phyloP scores from a whole-genome alignment of 768 basidiomycete genomes.

The Xerocomus brunneocitrinus region DNA sequence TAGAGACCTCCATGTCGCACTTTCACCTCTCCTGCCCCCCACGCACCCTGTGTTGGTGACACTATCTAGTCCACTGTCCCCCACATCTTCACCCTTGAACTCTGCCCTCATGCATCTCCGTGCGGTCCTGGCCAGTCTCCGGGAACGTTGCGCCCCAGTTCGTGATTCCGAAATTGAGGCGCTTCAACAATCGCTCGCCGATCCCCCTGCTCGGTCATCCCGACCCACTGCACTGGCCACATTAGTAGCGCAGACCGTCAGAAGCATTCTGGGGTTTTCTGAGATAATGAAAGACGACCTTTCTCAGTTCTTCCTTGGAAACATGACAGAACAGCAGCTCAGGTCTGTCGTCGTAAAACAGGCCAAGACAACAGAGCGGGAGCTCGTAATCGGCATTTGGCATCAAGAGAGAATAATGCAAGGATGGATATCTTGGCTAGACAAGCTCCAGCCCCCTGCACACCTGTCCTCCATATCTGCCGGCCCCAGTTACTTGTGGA shows the following conservation, averaged over 20 bases:
- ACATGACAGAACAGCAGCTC: constrained; percentile 63
- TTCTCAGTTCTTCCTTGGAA: constrained; percentile 58
- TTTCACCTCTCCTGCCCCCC: constrained; percentile 57
- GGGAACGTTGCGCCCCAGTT: constrained; percentile 61
- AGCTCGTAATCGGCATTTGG: constrained; percentile 52
- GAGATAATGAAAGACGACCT: constrained; percentile 70
- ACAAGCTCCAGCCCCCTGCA: constrained; percentile 1
- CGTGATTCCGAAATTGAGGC: constrained; percentile 53
- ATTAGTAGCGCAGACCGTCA: constrained; percentile 45
- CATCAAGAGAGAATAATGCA: constrained; percentile 24
- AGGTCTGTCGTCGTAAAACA: constrained; percentile 44
- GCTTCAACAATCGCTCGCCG: constrained; percentile 35
- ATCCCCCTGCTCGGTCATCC: constrained; percentile 25
- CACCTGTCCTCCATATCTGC: constrained; percentile 12
- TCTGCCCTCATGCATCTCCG: constrained; percentile 52
- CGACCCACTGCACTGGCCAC: constrained; percentile 36
- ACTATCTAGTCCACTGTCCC: constrained; percentile 57
- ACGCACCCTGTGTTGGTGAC: constrained; percentile 46
- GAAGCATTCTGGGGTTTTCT: constrained; percentile 45
- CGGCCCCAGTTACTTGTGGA: constrained; percentile 36
- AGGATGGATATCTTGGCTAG: constrained; percentile 26
- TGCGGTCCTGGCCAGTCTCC: constrained; percentile 49
- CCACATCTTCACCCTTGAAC: constrained; percentile 63
- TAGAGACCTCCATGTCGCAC: constrained; percentile 45
- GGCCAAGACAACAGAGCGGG: constrained; percentile 52